phyloP scores from a whole-genome alignment of 352 stramenopile species.

The Pythium utonaiense region DNA sequence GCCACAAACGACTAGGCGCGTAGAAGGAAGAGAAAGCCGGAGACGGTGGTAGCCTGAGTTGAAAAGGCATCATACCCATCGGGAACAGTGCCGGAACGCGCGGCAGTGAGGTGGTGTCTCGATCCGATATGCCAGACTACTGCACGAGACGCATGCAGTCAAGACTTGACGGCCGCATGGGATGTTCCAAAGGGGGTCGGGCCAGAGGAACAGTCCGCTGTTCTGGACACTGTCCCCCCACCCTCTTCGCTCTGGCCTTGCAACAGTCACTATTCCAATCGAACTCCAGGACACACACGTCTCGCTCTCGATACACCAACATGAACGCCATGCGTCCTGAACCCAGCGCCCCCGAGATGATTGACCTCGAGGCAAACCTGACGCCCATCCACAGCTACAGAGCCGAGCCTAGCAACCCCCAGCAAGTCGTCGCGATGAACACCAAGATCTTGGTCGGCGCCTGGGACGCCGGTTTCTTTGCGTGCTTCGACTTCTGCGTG shows the following conservation, averaged over 20 bases:
- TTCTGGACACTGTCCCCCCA: neutral
- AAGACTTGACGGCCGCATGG: neutral
- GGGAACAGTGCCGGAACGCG: neutral
- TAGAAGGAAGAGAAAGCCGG: neutral
- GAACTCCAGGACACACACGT: neutral
- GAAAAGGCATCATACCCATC: neutral
- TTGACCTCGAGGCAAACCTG: neutral
- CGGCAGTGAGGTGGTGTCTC: neutral
- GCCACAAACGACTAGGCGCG: neutral
- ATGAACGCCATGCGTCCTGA: neutral
- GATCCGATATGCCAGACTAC: too few relatives aligned
- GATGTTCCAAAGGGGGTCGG: neutral
- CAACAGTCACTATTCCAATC: neutral
- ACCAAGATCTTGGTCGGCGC: slow-evolving; percentile 18
- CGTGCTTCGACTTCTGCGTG: slow-evolving; percentile 39
- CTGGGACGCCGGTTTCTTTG: slow-evolving; percentile 38
- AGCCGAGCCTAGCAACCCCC: neutral
- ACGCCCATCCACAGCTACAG: slow-evolving; percentile 9
- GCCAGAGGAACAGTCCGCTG: neutral
- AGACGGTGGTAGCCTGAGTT: neutral
- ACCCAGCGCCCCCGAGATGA: slow-evolving; percentile 12
- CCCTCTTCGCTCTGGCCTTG: neutral
- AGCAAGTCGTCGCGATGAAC: too few relatives aligned
- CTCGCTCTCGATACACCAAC: neutral
- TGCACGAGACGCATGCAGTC: too few relatives aligned